A percentile compares a stretch with the other conserved stretches of the same genome.
Evolutionary conservation across 257 asterid genomes (phyloP).

Genomic region (Solanum tarijense): DNA sequence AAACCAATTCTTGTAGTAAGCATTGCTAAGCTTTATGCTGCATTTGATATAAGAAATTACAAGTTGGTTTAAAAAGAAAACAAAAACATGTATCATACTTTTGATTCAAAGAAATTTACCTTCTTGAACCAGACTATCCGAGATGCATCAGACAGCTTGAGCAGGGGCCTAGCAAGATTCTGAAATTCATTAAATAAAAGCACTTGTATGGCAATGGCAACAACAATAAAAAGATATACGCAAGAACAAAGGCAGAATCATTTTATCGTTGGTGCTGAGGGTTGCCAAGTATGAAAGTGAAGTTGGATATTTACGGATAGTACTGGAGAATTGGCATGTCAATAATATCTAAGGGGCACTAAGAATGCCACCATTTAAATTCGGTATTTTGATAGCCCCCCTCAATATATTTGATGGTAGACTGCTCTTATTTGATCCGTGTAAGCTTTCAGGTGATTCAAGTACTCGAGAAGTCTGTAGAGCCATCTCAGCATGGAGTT

Average conservation of each 20-base stretch:
- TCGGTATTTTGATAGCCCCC: slow-evolving; percentile 42
- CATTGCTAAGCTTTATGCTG: background rate
- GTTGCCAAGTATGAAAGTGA: no score
- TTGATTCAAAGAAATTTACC: background rate
- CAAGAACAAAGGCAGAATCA: background rate
- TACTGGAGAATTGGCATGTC: background rate
- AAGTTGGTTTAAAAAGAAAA: background rate
- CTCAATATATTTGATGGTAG: slow-evolving; percentile 32
- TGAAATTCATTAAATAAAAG: background rate
- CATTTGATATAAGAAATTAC: background rate
- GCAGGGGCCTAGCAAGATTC: background rate
- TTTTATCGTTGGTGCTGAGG: background rate
- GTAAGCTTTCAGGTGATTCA: slow-evolving; percentile 28
- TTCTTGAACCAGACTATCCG: background rate
- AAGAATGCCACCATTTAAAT: slow-evolving; percentile 10
- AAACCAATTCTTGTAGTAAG: background rate
- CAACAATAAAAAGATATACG: background rate
- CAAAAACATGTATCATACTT: background rate
- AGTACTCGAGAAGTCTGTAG: slow-evolving; percentile 83
- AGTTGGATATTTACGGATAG: background rate
- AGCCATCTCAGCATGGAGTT: slow-evolving; percentile 88
- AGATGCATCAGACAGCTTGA: background rate
- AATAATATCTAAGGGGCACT: background rate
- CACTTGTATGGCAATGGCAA: background rate
- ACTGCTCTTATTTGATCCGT: slow-evolving; percentile 18